Percentiles rank a stretch among this genome's conserved stretches.
Conservation (phyloP, 2,329 filamentous ascomycete genomes). For the Xylaria sp. region DNA sequence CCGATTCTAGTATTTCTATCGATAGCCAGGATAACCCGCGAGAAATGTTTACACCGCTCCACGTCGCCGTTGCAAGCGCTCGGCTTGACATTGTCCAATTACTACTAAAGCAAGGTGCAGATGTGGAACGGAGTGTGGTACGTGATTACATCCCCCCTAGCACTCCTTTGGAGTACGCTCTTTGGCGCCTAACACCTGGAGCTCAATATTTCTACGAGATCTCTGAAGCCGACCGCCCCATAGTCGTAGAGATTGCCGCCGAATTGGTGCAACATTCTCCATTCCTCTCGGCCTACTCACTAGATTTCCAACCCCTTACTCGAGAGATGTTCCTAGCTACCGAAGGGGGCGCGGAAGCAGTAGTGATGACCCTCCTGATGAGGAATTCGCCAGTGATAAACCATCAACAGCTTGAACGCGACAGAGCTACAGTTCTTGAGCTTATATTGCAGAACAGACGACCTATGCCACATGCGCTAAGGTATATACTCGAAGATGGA, state of each 20-base stretch:
- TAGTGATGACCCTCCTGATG: background rate
- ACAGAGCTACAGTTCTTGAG: too few relatives aligned
- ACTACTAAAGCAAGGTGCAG: constrained; percentile 3
- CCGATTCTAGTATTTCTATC: background rate
- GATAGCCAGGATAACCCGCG: too few relatives aligned
- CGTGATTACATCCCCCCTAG: too few relatives aligned
- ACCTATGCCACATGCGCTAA: background rate
- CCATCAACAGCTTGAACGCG: background rate
- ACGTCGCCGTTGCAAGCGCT: background rate
- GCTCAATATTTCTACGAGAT: background rate
- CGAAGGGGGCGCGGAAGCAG: background rate
- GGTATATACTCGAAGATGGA: background rate
- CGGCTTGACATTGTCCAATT: background rate
- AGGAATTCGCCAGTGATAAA: background rate
- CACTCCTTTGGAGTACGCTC: background rate
- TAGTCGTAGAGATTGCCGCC: background rate
- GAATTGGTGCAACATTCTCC: background rate
- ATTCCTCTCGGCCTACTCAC: background rate
- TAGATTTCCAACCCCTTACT: background rate
- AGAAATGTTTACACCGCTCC: background rate
- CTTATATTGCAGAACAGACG: too few relatives aligned
- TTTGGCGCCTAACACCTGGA: background rate
- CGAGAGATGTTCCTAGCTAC: background rate
- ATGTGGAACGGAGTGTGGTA: background rate
- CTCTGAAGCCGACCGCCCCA: background rate